Evolutionary conservation across 345 rosid species (phyloP).

Genomic region (Acer saccharum): DNA sequence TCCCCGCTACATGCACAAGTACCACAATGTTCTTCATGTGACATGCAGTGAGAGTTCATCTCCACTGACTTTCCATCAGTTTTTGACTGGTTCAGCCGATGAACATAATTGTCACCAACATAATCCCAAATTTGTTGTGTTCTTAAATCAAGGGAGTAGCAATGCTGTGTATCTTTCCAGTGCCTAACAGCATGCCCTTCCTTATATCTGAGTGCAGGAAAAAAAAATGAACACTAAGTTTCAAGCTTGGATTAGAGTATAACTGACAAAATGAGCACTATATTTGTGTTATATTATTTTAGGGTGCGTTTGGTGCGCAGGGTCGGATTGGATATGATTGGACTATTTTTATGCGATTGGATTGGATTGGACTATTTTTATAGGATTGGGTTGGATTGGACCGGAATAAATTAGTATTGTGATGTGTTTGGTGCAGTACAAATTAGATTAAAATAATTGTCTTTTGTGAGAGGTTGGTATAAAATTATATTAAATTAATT

Average conservation of each 20-base stretch:
- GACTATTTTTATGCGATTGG: too few species aligned
- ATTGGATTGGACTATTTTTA: too few species aligned
- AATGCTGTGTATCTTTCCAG: conserved; percentile 89
- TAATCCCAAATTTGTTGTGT: conserved; percentile 98
- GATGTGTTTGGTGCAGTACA: too few species aligned
- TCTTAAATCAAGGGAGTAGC: conserved; percentile 84
- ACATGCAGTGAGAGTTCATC: conserved; percentile 52
- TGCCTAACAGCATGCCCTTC: conserved; percentile 90
- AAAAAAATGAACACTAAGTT: conserved; percentile 4
- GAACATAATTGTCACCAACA: conserved; percentile 92
- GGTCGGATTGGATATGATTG: too few species aligned
- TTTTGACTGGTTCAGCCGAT: conserved; percentile 90
- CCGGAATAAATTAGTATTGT: too few species aligned
- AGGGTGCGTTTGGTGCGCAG: too few species aligned
- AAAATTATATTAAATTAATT: too few species aligned
- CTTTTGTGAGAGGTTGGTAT: too few species aligned
- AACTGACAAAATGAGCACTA: background rate
- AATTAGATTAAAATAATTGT: too few species aligned
- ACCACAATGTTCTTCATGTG: conserved; percentile 67
- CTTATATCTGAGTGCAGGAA: conserved; percentile 65
- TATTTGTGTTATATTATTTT: background rate
- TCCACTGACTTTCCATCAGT: conserved; percentile 73
- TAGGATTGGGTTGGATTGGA: too few species aligned
- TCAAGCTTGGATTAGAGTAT: background rate
- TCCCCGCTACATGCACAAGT: conserved; percentile 74